These are phyloP conservation scores for Termitomyces sp. DNA, from an alignment of 768 basidiomycete species.

Conservation along the genomic window DNA sequence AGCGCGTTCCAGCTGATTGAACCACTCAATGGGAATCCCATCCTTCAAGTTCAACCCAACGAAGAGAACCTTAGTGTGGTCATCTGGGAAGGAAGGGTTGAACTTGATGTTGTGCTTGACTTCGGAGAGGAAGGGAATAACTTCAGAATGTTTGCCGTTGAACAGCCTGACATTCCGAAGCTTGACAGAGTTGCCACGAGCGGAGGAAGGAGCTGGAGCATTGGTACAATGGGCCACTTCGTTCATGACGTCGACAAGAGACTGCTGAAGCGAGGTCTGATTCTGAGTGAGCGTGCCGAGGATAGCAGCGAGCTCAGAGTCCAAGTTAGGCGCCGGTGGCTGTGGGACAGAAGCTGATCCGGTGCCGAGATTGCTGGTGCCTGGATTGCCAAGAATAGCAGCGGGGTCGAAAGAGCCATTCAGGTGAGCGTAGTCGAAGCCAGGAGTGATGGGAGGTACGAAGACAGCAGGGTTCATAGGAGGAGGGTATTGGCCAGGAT, in stretches of 20 bases:
- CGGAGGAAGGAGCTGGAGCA: not conserved
- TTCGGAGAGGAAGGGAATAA: not conserved
- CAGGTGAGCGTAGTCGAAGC: not conserved
- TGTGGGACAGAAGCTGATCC: no score
- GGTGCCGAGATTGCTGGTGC: no score
- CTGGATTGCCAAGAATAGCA: no score
- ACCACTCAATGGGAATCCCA: no score
- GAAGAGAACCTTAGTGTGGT: not conserved
- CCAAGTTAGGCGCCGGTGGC: no score
- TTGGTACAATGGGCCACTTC: not conserved
- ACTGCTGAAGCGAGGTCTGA: not conserved
- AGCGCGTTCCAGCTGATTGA: not conserved
- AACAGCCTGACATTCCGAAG: not conserved
- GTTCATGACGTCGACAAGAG: not conserved
- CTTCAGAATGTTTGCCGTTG: not conserved
- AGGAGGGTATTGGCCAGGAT: not conserved
- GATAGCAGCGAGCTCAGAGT: not conserved
- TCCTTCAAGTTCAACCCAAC: not conserved
- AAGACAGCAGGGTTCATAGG: not conserved
- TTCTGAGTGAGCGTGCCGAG: not conserved
- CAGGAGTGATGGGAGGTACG: not conserved
- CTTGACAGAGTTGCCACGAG: not conserved
- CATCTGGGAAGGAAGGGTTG: not conserved
- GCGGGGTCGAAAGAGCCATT: not conserved
- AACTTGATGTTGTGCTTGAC: not conserved